Evolutionary conservation across 2,329 filamentous ascomycete genomes (phyloP).

Genomic region (Purpureocillium takamizusanense): DNA sequence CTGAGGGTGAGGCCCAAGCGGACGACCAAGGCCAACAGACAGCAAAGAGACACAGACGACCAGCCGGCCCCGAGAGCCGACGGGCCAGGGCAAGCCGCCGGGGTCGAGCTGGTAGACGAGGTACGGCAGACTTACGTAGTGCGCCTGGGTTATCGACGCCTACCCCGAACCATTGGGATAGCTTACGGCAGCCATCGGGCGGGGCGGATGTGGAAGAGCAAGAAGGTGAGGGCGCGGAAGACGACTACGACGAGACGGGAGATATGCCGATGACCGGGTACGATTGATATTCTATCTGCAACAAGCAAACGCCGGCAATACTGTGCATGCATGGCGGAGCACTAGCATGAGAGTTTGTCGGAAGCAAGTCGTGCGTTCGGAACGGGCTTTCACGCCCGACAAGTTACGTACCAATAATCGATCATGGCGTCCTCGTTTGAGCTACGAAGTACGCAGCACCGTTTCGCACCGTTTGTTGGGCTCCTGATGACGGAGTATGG

Average conservation of each 20-base stretch:
- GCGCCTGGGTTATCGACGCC: conserved; percentile 19
- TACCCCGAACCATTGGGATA: conserved; percentile 25
- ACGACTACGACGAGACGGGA: conserved; percentile 13
- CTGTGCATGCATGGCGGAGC: too few relatives aligned
- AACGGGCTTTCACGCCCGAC: too few relatives aligned
- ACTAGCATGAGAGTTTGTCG: too few relatives aligned
- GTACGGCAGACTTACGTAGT: not conserved
- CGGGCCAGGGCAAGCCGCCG: conserved; percentile 9
- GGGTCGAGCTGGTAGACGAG: conserved; percentile 10
- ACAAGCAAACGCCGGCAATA: too few relatives aligned
- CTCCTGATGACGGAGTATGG: too few relatives aligned
- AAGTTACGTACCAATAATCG: too few relatives aligned
- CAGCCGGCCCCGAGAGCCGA: conserved; percentile 9
- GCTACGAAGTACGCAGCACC: too few relatives aligned
- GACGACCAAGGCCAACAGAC: conserved; percentile 13
- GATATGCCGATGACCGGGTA: conserved; percentile 16
- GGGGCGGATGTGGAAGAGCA: conserved; percentile 7
- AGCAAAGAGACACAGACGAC: not conserved
- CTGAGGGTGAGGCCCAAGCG: not conserved
- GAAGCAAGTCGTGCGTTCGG: too few relatives aligned
- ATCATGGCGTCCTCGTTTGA: too few relatives aligned
- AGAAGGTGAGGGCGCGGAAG: conserved; percentile 14
- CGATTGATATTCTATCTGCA: conserved; percentile 1
- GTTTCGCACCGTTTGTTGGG: too few relatives aligned
- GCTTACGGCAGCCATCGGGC: conserved; percentile 15